Evolutionary conservation across 257 asterid genomes (phyloP).

Genomic region (Anisodus tanguticus): DNA sequence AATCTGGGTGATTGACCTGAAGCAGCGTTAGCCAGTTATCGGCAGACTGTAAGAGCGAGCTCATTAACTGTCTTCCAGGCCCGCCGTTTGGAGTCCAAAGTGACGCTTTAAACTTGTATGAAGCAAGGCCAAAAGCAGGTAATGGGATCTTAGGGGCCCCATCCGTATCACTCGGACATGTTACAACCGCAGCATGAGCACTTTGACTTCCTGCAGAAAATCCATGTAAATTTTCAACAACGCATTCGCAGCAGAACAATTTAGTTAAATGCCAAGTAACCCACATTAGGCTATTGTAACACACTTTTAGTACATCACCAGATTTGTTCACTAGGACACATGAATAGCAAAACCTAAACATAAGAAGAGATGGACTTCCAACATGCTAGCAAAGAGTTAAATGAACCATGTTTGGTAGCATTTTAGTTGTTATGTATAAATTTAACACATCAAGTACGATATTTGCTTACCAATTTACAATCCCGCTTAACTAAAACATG

Average conservation of each 20-base stretch:
- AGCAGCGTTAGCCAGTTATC: slow-evolving; percentile 61
- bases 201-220: slow-evolving; percentile 58
- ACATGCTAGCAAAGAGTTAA: neutral
- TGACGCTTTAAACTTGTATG: slow-evolving; percentile 71
- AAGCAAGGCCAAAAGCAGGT: slow-evolving; percentile 86
- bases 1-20: slow-evolving; percentile 88
- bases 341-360: slow-evolving; percentile 3
- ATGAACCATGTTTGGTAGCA: neutral
- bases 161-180: slow-evolving; percentile 55
- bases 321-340: neutral
- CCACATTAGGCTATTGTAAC: neutral
- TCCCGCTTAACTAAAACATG: too few relatives aligned
- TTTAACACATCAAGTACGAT: too few relatives aligned
- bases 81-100: slow-evolving; percentile 74
- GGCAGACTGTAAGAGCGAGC: slow-evolving; percentile 69
- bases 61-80: slow-evolving; percentile 54
- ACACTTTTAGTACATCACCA: neutral
- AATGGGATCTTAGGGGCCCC: slow-evolving; percentile 61
- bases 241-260: neutral
- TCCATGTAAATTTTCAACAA: neutral
- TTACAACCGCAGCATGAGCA: slow-evolving; percentile 48
- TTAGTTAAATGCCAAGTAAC: neutral
- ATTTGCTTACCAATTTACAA: too few relatives aligned
- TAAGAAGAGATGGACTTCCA: neutral
- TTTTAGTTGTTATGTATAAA: too few relatives aligned